Percentiles rank a stretch among this genome's conserved stretches.
Conservation (phyloP, 169 alveolate species). For the Plasmodium inui region DNA sequence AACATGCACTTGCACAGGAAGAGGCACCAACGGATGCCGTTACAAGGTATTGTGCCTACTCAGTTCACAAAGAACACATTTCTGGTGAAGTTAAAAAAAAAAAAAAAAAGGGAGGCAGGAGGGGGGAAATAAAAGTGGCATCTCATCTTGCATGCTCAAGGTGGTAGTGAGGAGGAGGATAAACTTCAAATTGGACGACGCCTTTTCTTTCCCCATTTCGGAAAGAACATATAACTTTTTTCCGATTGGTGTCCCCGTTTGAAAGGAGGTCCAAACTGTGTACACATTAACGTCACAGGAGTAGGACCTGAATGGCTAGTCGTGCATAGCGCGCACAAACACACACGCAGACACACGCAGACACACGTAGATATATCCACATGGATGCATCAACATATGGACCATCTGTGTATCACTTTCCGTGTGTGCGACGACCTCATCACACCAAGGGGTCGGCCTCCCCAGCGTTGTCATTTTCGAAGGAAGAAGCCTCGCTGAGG, state of each 20-base stretch:
- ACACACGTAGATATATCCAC: neutral
- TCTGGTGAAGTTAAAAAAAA: neutral
- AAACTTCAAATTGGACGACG: neutral
- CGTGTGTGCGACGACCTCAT: neutral
- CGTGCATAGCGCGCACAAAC: neutral
- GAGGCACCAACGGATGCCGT: neutral
- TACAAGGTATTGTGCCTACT: neutral
- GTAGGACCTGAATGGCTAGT: neutral
- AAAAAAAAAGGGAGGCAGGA: too few species aligned
- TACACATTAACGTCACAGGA: neutral
- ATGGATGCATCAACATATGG: neutral
- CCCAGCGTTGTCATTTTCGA: constrained; percentile 36
- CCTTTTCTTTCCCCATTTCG: neutral
- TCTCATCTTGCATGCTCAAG: too few species aligned
- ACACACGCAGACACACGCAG: neutral
- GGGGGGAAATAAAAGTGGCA: too few species aligned
- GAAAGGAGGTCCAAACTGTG: neutral
- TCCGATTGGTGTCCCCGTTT: neutral
- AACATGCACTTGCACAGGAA: too few species aligned
- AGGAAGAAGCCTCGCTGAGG: constrained; percentile 42
- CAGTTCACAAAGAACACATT: neutral
- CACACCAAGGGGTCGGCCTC: constrained; percentile 67
- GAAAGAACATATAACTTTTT: neutral
- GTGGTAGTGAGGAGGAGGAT: neutral
- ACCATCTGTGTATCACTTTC: neutral